Percentiles rank a stretch among this genome's conserved stretches.
Conservation (phyloP, 345 rosid species). For the Syzygium aromaticum region DNA sequence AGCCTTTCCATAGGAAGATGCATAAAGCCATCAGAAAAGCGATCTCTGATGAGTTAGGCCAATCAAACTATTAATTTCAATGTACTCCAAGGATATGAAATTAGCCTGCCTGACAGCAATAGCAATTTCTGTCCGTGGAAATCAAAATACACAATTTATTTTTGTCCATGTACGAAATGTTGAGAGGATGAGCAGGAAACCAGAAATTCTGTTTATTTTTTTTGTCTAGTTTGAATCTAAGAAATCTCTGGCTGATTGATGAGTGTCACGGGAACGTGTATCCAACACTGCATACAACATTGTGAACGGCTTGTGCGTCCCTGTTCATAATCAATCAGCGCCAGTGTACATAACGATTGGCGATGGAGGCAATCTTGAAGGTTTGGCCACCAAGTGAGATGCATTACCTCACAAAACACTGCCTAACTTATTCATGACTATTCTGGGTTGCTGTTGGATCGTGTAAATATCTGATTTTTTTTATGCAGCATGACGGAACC, state of each 20-base stretch:
- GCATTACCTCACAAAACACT: not conserved
- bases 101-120: not conserved
- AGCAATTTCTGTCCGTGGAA: not conserved
- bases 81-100: not conserved
- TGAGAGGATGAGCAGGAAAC: not conserved
- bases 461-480: not conserved
- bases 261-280: not conserved
- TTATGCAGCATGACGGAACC: slow-evolving; percentile 10
- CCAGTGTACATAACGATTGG: not conserved
- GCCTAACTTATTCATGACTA: not conserved
- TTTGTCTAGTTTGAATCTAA: not conserved
- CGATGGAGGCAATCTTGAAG: not conserved
- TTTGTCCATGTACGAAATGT: not conserved
- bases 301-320: not conserved
- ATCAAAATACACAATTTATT: not conserved
- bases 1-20: not conserved
- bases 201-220: not conserved
- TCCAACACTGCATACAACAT: not conserved
- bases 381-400: not conserved
- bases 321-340: not conserved
- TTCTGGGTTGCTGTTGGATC: not conserved
- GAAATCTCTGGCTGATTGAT: not conserved
- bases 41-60: not conserved
- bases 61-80: not conserved
- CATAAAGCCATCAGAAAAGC: not conserved